Conservation (phyloP, 495 filamentous ascomycete species). For the Daldinia concentrica region DNA sequence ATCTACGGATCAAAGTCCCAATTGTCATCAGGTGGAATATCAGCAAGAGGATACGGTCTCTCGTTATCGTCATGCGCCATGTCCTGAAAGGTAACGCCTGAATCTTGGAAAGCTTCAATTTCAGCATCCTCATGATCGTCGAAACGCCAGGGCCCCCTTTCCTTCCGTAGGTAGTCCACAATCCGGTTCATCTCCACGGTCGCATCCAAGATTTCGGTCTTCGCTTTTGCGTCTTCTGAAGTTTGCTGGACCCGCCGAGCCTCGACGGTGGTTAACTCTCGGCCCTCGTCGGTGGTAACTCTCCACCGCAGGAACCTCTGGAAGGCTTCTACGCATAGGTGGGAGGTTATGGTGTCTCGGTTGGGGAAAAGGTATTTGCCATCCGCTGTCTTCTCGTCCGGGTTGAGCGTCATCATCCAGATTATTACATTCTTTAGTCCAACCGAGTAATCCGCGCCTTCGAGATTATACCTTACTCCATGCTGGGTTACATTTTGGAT, state of each 20-base stretch:
- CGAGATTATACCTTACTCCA: constrained; percentile 22
- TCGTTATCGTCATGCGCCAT: neutral
- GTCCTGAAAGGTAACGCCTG: neutral
- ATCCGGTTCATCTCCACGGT: neutral
- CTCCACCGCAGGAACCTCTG: neutral
- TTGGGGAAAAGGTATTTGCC: neutral
- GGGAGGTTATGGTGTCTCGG: constrained; percentile 23
- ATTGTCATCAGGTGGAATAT: neutral
- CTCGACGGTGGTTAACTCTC: neutral
- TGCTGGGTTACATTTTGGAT: constrained; percentile 16
- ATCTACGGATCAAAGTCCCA: neutral
- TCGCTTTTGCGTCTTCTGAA: neutral
- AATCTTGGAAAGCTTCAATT: neutral
- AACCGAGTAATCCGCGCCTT: constrained; percentile 18
- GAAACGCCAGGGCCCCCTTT: neutral
- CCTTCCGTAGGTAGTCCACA: neutral
- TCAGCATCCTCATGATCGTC: neutral
- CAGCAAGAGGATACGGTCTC: neutral
- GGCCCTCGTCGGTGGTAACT: constrained; percentile 6
- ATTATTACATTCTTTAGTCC: constrained; percentile 38
- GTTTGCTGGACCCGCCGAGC: neutral
- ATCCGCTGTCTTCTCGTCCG: constrained; percentile 23
- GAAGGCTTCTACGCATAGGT: constrained; percentile 8
- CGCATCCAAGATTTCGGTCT: neutral
- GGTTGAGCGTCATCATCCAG: constrained; percentile 40